phyloP scores from a whole-genome alignment of 2,329 filamentous ascomycete species.

The Colletotrichum endophyticum region DNA sequence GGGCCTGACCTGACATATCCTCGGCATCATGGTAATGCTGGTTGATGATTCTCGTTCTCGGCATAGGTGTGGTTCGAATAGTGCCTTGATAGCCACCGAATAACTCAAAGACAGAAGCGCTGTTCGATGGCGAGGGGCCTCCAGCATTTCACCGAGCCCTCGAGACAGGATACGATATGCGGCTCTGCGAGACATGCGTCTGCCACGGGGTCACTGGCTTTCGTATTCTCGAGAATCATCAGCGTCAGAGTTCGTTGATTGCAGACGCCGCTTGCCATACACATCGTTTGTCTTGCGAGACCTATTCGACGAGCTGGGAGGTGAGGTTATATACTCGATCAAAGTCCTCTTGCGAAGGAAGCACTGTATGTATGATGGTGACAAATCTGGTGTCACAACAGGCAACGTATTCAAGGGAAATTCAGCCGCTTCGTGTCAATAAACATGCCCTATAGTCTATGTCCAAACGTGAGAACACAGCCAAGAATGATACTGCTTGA shows the following conservation, averaged over 20 bases:
- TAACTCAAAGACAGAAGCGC: background rate
- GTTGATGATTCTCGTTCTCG: fast-evolving
- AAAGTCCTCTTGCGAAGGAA: fast-evolving
- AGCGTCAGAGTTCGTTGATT: fast-evolving
- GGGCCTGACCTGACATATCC: background rate
- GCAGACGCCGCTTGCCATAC: no score
- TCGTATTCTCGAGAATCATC: background rate
- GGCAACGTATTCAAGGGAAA: no score
- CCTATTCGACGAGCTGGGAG: background rate
- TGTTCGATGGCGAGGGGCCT: fast-evolving
- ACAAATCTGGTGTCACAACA: fast-evolving
- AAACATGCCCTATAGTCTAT: no score
- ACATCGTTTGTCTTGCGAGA: background rate
- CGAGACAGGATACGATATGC: fast-evolving
- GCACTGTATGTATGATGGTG: fast-evolving
- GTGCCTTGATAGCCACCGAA: fast-evolving
- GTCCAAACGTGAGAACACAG: no score
- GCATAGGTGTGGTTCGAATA: background rate
- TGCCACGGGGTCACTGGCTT: background rate
- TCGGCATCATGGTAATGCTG: background rate
- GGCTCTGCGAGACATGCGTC: background rate
- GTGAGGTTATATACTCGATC: background rate
- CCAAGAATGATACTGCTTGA: no score
- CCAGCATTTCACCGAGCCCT: fast-evolving
- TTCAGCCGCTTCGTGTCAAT: no score